Percentiles rank a stretch among this genome's conserved stretches.
phyloP scores from a whole-genome alignment of 2,329 filamentous ascomycete species.

The Chaetomiaceae sp. region DNA sequence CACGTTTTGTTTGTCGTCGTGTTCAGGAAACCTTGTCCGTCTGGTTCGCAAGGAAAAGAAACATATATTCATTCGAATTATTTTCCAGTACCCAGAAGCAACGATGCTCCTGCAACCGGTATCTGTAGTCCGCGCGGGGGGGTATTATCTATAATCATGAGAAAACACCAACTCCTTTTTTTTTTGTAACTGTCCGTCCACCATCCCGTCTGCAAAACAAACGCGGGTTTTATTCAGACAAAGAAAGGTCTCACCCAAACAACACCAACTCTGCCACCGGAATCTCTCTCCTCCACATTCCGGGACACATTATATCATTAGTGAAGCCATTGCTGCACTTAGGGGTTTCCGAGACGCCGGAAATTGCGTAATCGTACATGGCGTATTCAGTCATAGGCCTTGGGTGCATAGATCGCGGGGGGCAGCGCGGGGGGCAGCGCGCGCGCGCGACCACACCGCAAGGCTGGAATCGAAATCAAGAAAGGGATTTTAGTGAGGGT shows the following conservation, averaged over 20 bases:
- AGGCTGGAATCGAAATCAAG: too few relatives aligned
- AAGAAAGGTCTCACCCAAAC: neutral
- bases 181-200: too few relatives aligned
- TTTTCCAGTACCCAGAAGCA: neutral
- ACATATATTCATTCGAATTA: too few relatives aligned
- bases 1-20: too few relatives aligned
- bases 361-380: slow-evolving; percentile 12
- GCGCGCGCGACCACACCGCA: too few relatives aligned
- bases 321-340: slow-evolving; percentile 7
- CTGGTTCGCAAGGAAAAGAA: too few relatives aligned
- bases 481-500: too few relatives aligned
- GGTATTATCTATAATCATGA: neutral
- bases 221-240: neutral
- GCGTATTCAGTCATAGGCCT: slow-evolving; percentile 12
- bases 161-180: neutral
- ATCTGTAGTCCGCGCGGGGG: neutral
- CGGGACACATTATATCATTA: slow-evolving; percentile 11
- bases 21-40: too few relatives aligned
- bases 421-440: too few relatives aligned
- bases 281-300: too few relatives aligned
- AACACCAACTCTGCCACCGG: neutral
- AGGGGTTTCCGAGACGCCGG: neutral
- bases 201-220: neutral
- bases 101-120: too few relatives aligned
- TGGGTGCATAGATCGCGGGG: too few relatives aligned